A percentile compares a stretch with the other conserved stretches of the same genome.
These are phyloP conservation scores for Botrytis fragariae DNA, from an alignment of 2,329 filamentous ascomycete species.

Conservation along the genomic window DNA sequence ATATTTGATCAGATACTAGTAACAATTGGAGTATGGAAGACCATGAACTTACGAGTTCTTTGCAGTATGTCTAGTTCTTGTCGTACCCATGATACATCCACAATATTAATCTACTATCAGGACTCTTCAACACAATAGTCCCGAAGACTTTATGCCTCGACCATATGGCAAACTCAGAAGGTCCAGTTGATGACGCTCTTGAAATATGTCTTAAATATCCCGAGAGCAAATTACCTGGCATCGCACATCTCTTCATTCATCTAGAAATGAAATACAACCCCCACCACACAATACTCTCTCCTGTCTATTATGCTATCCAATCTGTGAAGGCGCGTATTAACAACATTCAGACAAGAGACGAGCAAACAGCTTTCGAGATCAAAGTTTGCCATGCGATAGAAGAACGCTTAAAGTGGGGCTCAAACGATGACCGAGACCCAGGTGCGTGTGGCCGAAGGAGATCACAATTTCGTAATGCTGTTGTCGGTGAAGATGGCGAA, in stretches of 20 bases:
- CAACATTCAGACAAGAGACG: neutral
- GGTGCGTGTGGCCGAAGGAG: too few species aligned
- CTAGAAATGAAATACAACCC: neutral
- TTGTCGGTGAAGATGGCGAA: neutral
- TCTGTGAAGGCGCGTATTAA: neutral
- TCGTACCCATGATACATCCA: neutral
- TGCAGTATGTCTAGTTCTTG: neutral
- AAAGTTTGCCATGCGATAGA: neutral
- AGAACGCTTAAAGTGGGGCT: neutral
- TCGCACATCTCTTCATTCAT: neutral
- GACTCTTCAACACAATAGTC: neutral
- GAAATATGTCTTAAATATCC: neutral
- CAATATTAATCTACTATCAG: neutral
- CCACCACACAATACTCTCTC: neutral
- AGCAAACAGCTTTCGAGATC: neutral
- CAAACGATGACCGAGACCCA: neutral
- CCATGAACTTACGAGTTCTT: neutral
- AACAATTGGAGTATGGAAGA: neutral
- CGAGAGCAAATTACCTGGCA: neutral
- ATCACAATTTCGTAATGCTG: neutral
- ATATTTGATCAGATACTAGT: neutral
- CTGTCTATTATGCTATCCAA: neutral
- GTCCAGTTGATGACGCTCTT: neutral
- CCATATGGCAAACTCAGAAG: neutral
- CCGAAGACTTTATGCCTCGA: neutral